Conservation (phyloP, 2,329 filamentous ascomycete species). For the Colletotrichum godetiae region DNA sequence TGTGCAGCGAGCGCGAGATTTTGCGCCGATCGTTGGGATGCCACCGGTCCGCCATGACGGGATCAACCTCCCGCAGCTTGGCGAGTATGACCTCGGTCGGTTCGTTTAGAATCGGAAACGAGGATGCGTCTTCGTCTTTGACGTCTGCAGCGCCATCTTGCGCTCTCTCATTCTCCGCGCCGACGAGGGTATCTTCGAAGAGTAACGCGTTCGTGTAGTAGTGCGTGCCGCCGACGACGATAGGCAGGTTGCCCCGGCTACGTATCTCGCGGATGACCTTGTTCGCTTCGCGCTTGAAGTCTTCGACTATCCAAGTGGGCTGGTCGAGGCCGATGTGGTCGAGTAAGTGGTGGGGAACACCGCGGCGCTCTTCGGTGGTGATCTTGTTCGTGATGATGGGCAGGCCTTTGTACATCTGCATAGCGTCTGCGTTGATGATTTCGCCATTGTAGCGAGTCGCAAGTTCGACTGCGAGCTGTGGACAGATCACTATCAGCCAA, state of each 20-base stretch:
- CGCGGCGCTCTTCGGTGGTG: conserved; percentile 76
- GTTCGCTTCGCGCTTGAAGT: conserved; percentile 78
- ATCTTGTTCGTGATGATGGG: conserved; percentile 98
- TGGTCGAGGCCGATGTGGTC: conserved; percentile 81
- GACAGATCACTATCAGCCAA: not conserved
- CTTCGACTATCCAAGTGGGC: conserved; percentile 84
- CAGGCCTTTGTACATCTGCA: conserved; percentile 94
- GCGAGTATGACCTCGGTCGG: conserved; percentile 78
- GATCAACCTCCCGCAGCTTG: conserved; percentile 83
- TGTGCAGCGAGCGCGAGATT: conserved; percentile 89
- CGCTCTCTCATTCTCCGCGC: conserved; percentile 49
- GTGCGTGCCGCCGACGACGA: conserved; percentile 93
- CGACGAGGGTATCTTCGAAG: conserved; percentile 78
- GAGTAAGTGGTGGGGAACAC: conserved; percentile 88
- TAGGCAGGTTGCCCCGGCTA: conserved; percentile 81
- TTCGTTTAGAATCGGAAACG: conserved; percentile 78
- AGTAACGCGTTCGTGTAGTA: conserved; percentile 94
- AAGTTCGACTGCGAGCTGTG: conserved; percentile 87
- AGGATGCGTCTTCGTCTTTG: conserved; percentile 44
- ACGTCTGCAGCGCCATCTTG: not conserved
- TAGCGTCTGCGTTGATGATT: conserved; percentile 96
- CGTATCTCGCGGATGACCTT: conserved; percentile 82
- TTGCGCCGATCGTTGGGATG: conserved; percentile 94
- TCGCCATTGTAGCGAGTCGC: conserved; percentile 88
- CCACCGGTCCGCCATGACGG: conserved; percentile 89